Percentiles rank a stretch among this genome's conserved stretches.
Evolutionary conservation across 2,329 filamentous ascomycete genomes (phyloP).

Genomic region (Blumeria hordei): DNA sequence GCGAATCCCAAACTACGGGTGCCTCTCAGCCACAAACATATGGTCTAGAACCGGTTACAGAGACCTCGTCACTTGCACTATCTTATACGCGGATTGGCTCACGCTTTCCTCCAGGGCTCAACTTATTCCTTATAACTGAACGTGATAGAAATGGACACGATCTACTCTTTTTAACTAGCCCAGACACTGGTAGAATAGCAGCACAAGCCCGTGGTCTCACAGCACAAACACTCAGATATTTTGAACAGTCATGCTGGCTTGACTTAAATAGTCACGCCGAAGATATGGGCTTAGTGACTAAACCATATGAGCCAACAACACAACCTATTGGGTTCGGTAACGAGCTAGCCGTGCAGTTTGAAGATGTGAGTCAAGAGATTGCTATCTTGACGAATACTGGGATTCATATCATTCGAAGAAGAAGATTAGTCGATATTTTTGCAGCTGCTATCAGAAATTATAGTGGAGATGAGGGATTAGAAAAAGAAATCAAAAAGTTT

Average conservation of each 20-base stretch:
- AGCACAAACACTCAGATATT: conserved; percentile 23
- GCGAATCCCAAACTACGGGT: conserved; percentile 10
- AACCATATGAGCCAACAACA: conserved; percentile 42
- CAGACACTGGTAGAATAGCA: conserved; percentile 71
- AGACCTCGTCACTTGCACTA: conserved; percentile 23
- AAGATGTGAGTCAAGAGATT: conserved; percentile 57
- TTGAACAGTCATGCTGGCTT: conserved; percentile 62
- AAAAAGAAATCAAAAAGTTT: conserved; percentile 62
- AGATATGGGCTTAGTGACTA: conserved; percentile 54
- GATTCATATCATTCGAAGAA: conserved; percentile 61
- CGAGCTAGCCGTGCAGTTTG: conserved; percentile 88
- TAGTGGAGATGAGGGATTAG: conserved; percentile 54
- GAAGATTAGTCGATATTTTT: conserved; percentile 78
- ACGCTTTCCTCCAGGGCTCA: conserved; percentile 69
- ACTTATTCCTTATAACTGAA: conserved; percentile 57
- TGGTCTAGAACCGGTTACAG: conserved; percentile 8
- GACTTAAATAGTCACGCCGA: conserved; percentile 50
- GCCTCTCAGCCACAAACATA: conserved; percentile 8
- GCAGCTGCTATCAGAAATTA: conserved; percentile 54
- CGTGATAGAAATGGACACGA: conserved; percentile 35
- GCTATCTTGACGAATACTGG: conserved; percentile 81
- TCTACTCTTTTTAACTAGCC: conserved; percentile 58
- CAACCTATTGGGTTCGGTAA: conserved; percentile 71
- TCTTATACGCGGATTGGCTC: conserved; percentile 26
- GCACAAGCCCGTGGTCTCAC: conserved; percentile 20